Base-by-base conservation (phyloP, 192 early-diverging fungal species). In the Backusella tuberculispora region DNA sequence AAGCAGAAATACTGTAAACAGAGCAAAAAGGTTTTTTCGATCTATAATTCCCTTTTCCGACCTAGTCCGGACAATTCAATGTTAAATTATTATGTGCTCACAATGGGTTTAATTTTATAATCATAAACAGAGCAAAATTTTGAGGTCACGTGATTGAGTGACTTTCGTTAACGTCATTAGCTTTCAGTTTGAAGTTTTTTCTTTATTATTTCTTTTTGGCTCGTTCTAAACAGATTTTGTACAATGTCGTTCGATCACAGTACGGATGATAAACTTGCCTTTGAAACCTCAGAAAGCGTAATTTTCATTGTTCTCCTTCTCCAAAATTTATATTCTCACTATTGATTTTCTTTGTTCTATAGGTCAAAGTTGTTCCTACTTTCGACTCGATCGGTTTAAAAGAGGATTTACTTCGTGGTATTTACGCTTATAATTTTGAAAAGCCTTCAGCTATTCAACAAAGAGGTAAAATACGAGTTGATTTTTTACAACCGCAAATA, bases 401-500 rank as follows among this genome's bases (percentile, higher is more conserved):
- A 82, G 96, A 98, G 73, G 96, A 99, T 76, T 85, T 99, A 43
- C 83, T 99, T 64, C 88, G 97, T 75, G 97, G 97, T 64, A 96
- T 99, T 83, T 99, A 97, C 79, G 97, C 96, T 24, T 97, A 98
- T 89, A 96, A 95, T 85, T 98, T 97, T 88, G 98, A 99, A 80
- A 94, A 94, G 78, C 98, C 96, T 5, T 98, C 96, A 4, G 95
- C 98, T 70, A 99, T 99, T 86, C 98, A 99, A 83, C 98, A 99
- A 84, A 91, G 98, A 84, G 79, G 79, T 80, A 76, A 21, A 13
- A 10, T 17, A 56, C 0, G 40, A 46, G 21, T 24, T 47, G 29
- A 68, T 29, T 48, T 42, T 60, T 12, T 63, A 10, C 8, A 38
- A 4, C 21, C 12, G 44, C 66, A 44, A 17, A 48, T 1, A 42